phyloP scores from a whole-genome alignment of 1,284 basidiomycete genomes.

The Chalciporus piperatoides region DNA sequence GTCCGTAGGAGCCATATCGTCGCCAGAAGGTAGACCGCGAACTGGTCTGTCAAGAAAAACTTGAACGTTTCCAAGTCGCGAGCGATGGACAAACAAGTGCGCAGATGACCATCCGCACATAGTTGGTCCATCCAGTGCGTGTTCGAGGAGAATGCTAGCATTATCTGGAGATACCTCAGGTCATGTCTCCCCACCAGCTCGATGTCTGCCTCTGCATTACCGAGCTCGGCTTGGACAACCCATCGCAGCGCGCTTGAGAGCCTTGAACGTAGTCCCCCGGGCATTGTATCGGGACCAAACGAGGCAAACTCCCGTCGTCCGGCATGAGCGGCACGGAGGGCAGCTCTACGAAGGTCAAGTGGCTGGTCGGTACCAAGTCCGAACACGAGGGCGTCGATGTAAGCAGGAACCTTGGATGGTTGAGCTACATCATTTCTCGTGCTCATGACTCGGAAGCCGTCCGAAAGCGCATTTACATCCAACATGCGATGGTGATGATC shows the following conservation, averaged over 20 bases:
- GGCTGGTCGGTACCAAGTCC: background rate
- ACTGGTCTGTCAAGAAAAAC: constrained; percentile 6
- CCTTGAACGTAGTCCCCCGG: background rate
- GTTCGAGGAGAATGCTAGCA: constrained; percentile 4
- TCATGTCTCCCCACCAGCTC: constrained; percentile 6
- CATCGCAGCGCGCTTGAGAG: constrained; percentile 1
- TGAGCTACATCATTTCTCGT: background rate
- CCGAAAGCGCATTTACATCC: constrained; percentile 3
- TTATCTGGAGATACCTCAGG: constrained; percentile 6
- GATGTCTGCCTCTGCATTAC: background rate
- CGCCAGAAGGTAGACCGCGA: constrained; percentile 5
- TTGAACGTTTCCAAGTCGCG: constrained; percentile 1
- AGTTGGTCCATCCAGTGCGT: constrained; percentile 1
- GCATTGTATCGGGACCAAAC: background rate
- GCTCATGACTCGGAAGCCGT: constrained; percentile 6
- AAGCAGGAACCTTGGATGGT: background rate
- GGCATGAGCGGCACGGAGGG: constrained; percentile 4
- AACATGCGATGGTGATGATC: background rate
- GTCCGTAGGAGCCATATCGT: constrained; percentile 1
- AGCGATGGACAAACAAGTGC: background rate
- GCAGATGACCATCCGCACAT: constrained; percentile 2
- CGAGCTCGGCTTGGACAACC: background rate
- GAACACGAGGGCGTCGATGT: constrained; percentile 2
- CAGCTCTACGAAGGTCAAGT: constrained; percentile 2
- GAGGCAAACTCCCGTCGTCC: background rate